These are phyloP conservation scores for Hypomyces perniciosus DNA, from an alignment of 2,329 filamentous ascomycete genomes.

Conservation along the genomic window DNA sequence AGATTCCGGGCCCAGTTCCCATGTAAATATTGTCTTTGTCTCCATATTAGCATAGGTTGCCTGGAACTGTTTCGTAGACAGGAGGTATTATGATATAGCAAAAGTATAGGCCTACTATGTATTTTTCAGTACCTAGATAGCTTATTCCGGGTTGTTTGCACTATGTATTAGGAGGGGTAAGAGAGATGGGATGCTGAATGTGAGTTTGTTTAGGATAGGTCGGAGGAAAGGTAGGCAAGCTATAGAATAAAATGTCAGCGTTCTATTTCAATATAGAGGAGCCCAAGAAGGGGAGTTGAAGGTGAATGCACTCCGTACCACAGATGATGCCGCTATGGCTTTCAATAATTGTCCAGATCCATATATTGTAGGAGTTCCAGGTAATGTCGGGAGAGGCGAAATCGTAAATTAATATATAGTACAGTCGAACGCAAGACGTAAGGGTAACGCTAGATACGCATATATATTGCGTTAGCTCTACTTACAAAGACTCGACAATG, in stretches of 20 bases:
- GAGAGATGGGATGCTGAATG: slow-evolving; percentile 8
- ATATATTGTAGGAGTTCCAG: slow-evolving; percentile 20
- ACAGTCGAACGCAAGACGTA: slow-evolving; percentile 15
- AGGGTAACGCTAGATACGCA: slow-evolving; percentile 11
- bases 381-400: slow-evolving; percentile 19
- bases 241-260: not conserved
- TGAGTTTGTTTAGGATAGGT: slow-evolving; percentile 7
- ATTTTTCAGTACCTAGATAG: no score
- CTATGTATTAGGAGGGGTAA: not conserved
- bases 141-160: no score
- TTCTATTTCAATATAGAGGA: no score
- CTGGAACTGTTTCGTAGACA: no score
- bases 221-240: slow-evolving; percentile 15
- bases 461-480: not conserved
- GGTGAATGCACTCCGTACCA: slow-evolving; percentile 11
- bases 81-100: no score
- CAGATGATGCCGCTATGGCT: slow-evolving; percentile 20
- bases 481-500: not conserved
- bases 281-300: not conserved
- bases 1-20: no score
- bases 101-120: no score
- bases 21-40: no score
- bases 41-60: no score
- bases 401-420: slow-evolving; percentile 12
- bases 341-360: slow-evolving; percentile 20